Evolutionary conservation across 495 filamentous ascomycete genomes (phyloP).

Genomic region (Lichenothelia convexa): DNA sequence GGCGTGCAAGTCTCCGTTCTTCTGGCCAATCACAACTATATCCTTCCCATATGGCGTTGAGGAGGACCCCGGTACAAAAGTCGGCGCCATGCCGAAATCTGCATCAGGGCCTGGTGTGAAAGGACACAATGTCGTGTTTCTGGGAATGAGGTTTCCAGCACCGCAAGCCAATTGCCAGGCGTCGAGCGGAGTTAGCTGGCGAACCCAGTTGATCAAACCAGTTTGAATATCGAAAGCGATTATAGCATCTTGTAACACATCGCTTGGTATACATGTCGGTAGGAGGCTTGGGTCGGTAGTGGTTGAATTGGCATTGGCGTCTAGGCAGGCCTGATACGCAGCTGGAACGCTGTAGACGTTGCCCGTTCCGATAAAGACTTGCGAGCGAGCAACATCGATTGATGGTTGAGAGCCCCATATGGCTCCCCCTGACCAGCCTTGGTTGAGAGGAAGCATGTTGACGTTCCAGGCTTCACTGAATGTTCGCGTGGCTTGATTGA

Average conservation of each 20-base stretch:
- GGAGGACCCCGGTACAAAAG: slow-evolving; percentile 14
- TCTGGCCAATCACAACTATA: slow-evolving; percentile 22
- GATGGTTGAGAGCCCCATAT: slow-evolving; percentile 26
- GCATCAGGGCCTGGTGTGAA: slow-evolving; percentile 19
- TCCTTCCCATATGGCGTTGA: slow-evolving; percentile 9
- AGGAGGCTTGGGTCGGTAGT: neutral
- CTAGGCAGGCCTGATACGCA: slow-evolving; percentile 11
- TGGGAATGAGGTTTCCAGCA: neutral
- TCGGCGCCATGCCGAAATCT: slow-evolving; percentile 29
- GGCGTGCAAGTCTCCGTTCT: slow-evolving; percentile 22
- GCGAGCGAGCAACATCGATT: slow-evolving; percentile 17
- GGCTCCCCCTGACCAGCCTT: slow-evolving; percentile 17
- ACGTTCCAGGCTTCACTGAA: neutral
- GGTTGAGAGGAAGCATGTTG: neutral
- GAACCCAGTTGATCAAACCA: neutral
- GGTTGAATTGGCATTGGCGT: slow-evolving; percentile 4
- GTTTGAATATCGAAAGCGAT: neutral
- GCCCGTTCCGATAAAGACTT: slow-evolving; percentile 25
- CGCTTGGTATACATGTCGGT: neutral
- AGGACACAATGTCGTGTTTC: slow-evolving; percentile 17
- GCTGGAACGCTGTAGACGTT: slow-evolving; percentile 18
- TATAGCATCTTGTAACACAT: neutral
- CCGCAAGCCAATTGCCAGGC: neutral
- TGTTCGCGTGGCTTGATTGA: neutral
- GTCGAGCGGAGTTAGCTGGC: neutral